Base-by-base conservation (phyloP, 768 basidiomycete species). In the Atractiella rhizophila region DNA sequence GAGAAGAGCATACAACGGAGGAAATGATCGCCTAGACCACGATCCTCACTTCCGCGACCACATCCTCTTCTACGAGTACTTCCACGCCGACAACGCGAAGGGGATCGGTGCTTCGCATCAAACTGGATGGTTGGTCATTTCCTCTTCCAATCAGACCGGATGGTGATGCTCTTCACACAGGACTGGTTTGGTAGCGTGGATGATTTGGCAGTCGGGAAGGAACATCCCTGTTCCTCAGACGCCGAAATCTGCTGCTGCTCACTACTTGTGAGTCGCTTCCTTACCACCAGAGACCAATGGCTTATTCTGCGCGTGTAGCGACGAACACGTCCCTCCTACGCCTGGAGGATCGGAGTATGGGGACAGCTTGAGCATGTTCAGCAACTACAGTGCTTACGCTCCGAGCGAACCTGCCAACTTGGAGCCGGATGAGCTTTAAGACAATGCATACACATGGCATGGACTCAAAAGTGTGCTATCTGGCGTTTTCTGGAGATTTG, bases 91-190 rank as follows among this genome's bases (percentile, higher is more conserved):
- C 51, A 73, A 66, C 42, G 91, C 91, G 16, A 69, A 73, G 43
- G 91, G 91, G 16, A 67, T 98, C 11, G 91, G 91, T 29, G 91
- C 88, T 3, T 91, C 85, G 5, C 91, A 98, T 61, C 91, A 98
- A 59, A 94, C 86, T 46, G 91, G 91, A 50, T 98, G 88, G 86
- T 18, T 15, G 24, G 26, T 28, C 18, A n/a, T 20, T 37, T 24
- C 27, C 36, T 33, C 11, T 25, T 30, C 10, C 30, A 1, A 12
- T 12, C 25, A 4, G 19, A 8, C 36, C 36, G 16, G 20, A 15
- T 11, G 37, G n/a, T 25, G 21, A 31, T 21, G n/a, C 28, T 23
- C 28, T 12, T 40, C 35, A 27, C 7, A 39, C 21, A 76, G 74
- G 77, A 80, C 81, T 19, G 82, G 82, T 32, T 63, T 86, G 16